phyloP scores from a whole-genome alignment of 2,329 filamentous ascomycete genomes.

The Dothistroma pini region DNA sequence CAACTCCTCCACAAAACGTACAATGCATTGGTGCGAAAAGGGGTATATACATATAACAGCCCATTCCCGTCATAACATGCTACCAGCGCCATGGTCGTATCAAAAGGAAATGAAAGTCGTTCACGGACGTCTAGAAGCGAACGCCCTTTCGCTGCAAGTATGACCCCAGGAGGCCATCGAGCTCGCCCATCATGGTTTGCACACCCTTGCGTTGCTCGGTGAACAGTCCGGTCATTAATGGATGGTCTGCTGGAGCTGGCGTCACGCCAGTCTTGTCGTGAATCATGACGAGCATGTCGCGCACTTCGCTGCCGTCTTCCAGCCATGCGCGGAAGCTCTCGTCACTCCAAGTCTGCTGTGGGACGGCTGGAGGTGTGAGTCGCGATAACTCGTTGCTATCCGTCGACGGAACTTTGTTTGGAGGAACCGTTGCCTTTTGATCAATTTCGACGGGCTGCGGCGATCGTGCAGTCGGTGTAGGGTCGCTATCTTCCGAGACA shows the following conservation, averaged over 20 bases:
- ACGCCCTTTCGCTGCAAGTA: slow-evolving; percentile 30
- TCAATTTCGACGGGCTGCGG: slow-evolving; percentile 17
- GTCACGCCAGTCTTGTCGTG: slow-evolving; percentile 85
- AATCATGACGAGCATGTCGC: slow-evolving; percentile 85
- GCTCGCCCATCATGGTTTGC: slow-evolving; percentile 81
- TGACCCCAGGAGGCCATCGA: slow-evolving; percentile 55
- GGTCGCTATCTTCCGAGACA: slow-evolving; percentile 27
- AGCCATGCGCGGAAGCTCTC: slow-evolving; percentile 81
- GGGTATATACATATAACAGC: slow-evolving; percentile 3
- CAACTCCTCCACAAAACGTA: background rate
- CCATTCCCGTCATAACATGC: background rate
- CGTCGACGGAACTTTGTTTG: slow-evolving; percentile 21
- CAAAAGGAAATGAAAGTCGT: background rate
- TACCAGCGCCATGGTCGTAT: background rate
- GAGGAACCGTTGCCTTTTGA: slow-evolving; percentile 7
- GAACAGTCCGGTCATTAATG: slow-evolving; percentile 75
- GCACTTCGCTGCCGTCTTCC: slow-evolving; percentile 70
- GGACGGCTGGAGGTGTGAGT: slow-evolving; percentile 35
- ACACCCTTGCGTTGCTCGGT: slow-evolving; percentile 81
- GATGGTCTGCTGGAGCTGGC: slow-evolving; percentile 78
- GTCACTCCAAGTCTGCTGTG: slow-evolving; percentile 76
- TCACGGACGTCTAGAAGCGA: slow-evolving; percentile 12
- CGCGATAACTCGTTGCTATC: slow-evolving; percentile 21
- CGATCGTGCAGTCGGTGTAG: slow-evolving; percentile 32
- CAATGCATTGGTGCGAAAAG: background rate